These are phyloP conservation scores for Colletotrichum noveboracense DNA, from an alignment of 2,329 filamentous ascomycete genomes.

Conservation along the genomic window DNA sequence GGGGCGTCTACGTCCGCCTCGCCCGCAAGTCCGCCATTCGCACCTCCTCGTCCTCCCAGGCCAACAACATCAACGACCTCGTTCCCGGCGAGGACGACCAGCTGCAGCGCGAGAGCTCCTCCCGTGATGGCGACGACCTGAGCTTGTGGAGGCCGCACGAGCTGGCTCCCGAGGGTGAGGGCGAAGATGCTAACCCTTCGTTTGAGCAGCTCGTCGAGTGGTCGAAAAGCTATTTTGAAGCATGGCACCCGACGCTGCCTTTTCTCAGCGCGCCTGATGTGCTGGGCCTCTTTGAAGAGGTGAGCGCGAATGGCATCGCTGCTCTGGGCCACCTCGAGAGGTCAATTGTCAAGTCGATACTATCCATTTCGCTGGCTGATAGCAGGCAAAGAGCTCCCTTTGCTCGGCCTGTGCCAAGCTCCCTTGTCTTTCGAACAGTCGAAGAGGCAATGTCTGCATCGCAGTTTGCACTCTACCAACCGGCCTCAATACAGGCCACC, in stretches of 20 bases:
- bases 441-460: conserved; percentile 56
- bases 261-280: conserved; percentile 60
- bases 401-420: conserved; percentile 39
- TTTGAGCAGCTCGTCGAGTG: conserved; percentile 56
- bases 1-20: conserved; percentile 57
- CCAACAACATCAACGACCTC: conserved; percentile 36
- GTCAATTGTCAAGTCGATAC: conserved; percentile 51
- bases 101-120: conserved; percentile 27
- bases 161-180: conserved; percentile 18
- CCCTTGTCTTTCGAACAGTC: conserved; percentile 51
- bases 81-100: conserved; percentile 65
- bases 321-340: conserved; percentile 38
- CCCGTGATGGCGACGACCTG: conserved; percentile 24
- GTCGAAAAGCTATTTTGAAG: conserved; percentile 59
- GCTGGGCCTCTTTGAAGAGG: conserved; percentile 48
- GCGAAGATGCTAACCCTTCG: conserved; percentile 22
- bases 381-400: conserved; percentile 43
- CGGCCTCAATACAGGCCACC: conserved; percentile 49
- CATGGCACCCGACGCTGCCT: conserved; percentile 63
- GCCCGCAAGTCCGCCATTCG: conserved; percentile 29
- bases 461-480: conserved; percentile 48
- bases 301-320: conserved; percentile 36
- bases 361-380: conserved; percentile 61
- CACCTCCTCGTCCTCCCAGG: background rate
- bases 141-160: conserved; percentile 43